Evolutionary conservation across 2,329 filamentous ascomycete genomes (phyloP), one percentile per base, ranked within the genome.

Genomic region (Beauveria medogensis): DNA sequence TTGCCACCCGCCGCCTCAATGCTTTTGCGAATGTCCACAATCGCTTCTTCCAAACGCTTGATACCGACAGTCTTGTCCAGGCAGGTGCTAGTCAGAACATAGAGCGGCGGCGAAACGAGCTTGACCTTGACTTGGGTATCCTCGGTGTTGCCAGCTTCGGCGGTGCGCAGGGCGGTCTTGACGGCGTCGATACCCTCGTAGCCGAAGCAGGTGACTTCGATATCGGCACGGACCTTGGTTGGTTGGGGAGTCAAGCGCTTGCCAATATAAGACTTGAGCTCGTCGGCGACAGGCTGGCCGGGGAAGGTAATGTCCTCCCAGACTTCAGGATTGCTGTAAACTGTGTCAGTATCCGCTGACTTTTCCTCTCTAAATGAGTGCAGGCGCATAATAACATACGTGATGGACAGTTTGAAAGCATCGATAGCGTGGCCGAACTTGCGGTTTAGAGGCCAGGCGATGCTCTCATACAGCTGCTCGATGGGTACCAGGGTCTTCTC

Each of bases 101-200:
- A 99, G 62, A 99, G 85, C 40, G 94, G 95, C 48, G 94, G 94
- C 28, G 92, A 96, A n/a, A 99, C 94, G 55, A 99, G 88, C 79
- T 92, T 93, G 74, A 97, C 94, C 82, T 97, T 97, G 78, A 99
- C 92, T 76, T 96, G 91, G 69, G 88, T 94, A 60, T 97, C 92
- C 60, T 86, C 81, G 16, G 92, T 96, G 83, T 96, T 97, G 75
- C 89, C 87, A 63, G 90, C 90, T 80, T 99, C 94, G 63, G 94
- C 95, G 64, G 88, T 91, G 72, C 92, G 86, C 62, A 99, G 85
- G 54, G 95, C 92, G 40, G 86, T 83, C 85, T 99, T 99, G 76
- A 99, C 91, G 47, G 95, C 94, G 72, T 99, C 94, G 78, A 99
- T 99, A 67, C 94, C 94, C 69, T 97, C 94, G 74, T 97, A 99